Conservation (phyloP, 192 early-diverging fungal genomes). For the Chytriomyces sp. region DNA sequence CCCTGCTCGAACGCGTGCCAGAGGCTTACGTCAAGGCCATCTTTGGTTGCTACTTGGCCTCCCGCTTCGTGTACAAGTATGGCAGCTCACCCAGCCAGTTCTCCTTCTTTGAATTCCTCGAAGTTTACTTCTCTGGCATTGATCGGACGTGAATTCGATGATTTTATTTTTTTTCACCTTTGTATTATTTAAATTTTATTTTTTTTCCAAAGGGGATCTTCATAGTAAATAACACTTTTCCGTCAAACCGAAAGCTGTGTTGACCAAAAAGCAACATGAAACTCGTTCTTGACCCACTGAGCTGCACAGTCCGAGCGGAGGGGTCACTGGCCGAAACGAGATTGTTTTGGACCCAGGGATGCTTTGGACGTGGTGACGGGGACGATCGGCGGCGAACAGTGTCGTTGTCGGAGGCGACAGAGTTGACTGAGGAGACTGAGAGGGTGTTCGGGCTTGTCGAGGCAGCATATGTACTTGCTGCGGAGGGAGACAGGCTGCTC, state of each 20-base stretch:
- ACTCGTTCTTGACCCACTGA: too few species aligned
- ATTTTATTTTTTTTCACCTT: too few species aligned
- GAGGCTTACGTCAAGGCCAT: conserved; percentile 94
- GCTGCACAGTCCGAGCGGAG: too few species aligned
- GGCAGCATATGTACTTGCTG: not conserved
- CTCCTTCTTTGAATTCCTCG: conserved; percentile 97
- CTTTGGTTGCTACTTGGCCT: conserved; percentile 94
- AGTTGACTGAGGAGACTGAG: not conserved
- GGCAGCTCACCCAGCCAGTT: conserved; percentile 91
- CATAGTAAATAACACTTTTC: too few species aligned
- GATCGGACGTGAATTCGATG: too few species aligned
- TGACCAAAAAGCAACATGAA: too few species aligned
- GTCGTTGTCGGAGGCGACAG: not conserved
- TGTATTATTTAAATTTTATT: too few species aligned
- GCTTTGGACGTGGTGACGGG: not conserved
- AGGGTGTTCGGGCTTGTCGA: not conserved
- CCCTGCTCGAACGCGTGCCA: conserved; percentile 83
- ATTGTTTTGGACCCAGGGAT: too few species aligned
- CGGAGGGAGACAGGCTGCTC: not conserved
- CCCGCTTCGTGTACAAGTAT: conserved; percentile 94
- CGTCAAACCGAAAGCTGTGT: too few species aligned
- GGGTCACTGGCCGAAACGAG: too few species aligned
- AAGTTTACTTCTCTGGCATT: conserved; percentile 60
- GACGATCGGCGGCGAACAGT: not conserved
- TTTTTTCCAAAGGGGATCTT: too few species aligned